Evolutionary conservation across 805 yeast genomes (phyloP).

Genomic region (Tetrapisispora namnaoensis): DNA sequence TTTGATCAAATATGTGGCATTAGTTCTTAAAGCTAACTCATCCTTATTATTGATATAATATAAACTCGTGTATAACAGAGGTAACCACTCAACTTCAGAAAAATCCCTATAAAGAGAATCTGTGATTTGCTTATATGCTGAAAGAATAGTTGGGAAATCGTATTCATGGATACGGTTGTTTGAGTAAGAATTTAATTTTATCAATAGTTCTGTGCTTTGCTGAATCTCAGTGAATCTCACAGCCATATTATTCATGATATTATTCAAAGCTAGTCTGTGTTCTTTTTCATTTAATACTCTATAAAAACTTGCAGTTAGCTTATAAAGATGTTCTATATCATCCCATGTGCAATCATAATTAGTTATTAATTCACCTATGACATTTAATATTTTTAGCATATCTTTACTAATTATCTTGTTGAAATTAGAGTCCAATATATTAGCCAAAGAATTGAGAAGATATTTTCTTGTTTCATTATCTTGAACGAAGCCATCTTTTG

Average conservation of each 20-base stretch:
- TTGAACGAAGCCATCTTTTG: slow-evolving; percentile 48
- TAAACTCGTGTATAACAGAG: slow-evolving; percentile 57
- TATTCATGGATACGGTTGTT: slow-evolving; percentile 54
- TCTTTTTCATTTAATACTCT: slow-evolving; percentile 46
- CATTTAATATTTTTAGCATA: slow-evolving; percentile 46
- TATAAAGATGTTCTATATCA: slow-evolving; percentile 42
- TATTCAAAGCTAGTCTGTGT: slow-evolving; percentile 53
- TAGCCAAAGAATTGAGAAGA: slow-evolving; percentile 47
- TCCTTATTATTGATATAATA: slow-evolving; percentile 66
- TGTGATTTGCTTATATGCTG: slow-evolving; percentile 55
- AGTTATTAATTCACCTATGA: slow-evolving; percentile 46
- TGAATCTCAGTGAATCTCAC: slow-evolving; percentile 35
- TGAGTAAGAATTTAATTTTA: slow-evolving; percentile 63
- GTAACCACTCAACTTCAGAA: slow-evolving; percentile 61
- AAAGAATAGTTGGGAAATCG: slow-evolving; percentile 67
- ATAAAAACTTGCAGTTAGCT: slow-evolving; percentile 47
- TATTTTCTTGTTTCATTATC: slow-evolving; percentile 43
- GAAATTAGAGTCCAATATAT: slow-evolving; percentile 50
- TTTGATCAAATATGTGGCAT: slow-evolving; percentile 55
- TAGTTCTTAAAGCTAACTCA: slow-evolving; percentile 72
- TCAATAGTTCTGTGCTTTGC: slow-evolving; percentile 42
- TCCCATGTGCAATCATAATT: slow-evolving; percentile 44
- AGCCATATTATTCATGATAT: slow-evolving; percentile 52
- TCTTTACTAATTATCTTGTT: slow-evolving; percentile 42
- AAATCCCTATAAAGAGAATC: slow-evolving; percentile 41